Evolutionary conservation across 75 land plant species (phyloP).

Genomic region (Cupressus sempervirens): DNA sequence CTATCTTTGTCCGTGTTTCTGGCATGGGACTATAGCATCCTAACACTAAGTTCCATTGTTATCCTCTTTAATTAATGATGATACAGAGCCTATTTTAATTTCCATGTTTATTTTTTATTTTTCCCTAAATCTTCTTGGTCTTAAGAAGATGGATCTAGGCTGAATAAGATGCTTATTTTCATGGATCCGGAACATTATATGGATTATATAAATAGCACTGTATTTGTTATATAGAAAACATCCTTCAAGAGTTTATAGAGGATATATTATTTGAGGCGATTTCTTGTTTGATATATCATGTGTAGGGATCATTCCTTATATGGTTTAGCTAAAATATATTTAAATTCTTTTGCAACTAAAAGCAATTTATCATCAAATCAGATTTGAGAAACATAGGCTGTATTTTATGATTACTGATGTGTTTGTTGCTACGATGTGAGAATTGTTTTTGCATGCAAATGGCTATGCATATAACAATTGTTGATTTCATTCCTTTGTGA

Average conservation of each 20-base stretch:
- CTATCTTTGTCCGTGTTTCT: background rate
- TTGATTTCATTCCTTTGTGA: background rate
- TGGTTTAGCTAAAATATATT: background rate
- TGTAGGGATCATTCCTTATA: background rate
- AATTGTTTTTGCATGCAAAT: background rate
- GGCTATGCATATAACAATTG: background rate
- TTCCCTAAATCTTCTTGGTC: background rate
- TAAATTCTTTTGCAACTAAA: background rate
- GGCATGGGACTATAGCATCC: background rate
- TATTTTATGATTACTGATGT: background rate
- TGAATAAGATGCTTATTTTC: background rate
- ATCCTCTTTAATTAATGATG: background rate
- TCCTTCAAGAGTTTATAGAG: background rate
- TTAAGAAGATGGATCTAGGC: background rate
- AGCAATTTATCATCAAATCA: background rate
- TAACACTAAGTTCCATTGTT: background rate
- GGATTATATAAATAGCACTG: background rate
- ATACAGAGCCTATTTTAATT: background rate
- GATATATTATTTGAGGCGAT: background rate
- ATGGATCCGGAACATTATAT: background rate
- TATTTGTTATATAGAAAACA: background rate
- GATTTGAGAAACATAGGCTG: background rate
- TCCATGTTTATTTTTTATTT: background rate
- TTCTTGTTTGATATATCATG: background rate
- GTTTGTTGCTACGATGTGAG: background rate